Evolutionary conservation across 352 stramenopile genomes (phyloP).

Genomic region (Phytophthora idaei): DNA sequence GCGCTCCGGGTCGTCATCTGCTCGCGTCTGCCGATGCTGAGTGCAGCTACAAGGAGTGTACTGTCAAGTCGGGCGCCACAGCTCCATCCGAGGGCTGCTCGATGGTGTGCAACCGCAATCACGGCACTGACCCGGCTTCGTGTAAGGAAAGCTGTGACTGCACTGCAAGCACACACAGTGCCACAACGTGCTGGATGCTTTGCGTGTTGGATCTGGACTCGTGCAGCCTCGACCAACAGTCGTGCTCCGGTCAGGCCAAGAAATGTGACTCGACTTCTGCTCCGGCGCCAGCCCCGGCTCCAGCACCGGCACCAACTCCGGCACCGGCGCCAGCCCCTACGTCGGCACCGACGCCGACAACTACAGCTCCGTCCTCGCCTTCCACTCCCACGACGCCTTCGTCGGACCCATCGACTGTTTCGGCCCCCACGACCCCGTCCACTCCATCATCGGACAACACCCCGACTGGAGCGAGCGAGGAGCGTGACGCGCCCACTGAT

Average conservation of each 20-base stretch:
- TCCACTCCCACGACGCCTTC: constrained; percentile 7
- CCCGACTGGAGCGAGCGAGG: constrained; percentile 6
- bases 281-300: background rate
- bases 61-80: constrained; percentile 28
- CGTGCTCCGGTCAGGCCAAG: constrained; percentile 36
- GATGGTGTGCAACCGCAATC: constrained; percentile 50
- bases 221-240: constrained; percentile 33
- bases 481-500: constrained; percentile 10
- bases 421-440: constrained; percentile 11
- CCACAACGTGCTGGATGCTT: constrained; percentile 57
- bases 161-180: constrained; percentile 27
- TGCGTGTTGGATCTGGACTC: constrained; percentile 49
- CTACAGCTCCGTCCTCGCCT: constrained; percentile 6
- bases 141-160: constrained; percentile 40
- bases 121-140: constrained; percentile 25
- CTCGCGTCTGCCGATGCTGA: constrained; percentile 37
- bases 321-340: constrained; percentile 11
- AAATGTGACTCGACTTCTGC: constrained; percentile 33
- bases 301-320: constrained; percentile 10
- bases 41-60: constrained; percentile 42
- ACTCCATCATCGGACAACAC: constrained; percentile 5
- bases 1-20: constrained; percentile 44
- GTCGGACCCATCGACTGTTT: constrained; percentile 6
- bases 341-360: constrained; percentile 3
- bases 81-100: constrained; percentile 36